These are phyloP conservation scores for Plasmopara muralis DNA, from an alignment of 352 stramenopile genomes.

Conservation along the genomic window DNA sequence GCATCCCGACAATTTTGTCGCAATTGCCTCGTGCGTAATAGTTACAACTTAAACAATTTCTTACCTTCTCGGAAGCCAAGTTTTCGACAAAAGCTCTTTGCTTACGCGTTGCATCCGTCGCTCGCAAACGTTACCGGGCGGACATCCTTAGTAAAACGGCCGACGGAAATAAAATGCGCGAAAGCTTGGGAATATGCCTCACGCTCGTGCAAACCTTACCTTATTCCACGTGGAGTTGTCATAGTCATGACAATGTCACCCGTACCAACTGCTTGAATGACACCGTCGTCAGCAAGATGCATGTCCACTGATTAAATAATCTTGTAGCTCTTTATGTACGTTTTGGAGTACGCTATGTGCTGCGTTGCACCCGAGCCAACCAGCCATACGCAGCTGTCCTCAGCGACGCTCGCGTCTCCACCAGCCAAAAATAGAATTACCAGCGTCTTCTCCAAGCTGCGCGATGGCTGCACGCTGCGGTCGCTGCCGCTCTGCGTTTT, in stretches of 20 bases:
- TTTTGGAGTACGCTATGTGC: constrained; percentile 15
- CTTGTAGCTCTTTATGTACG: constrained; percentile 21
- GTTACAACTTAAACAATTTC: constrained; percentile 10
- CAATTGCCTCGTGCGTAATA: no score
- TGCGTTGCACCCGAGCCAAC: constrained; percentile 25
- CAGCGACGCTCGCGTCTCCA: constrained; percentile 1
- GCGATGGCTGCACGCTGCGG: no score
- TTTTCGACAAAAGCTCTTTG: constrained; percentile 5
- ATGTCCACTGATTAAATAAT: constrained; percentile 10
- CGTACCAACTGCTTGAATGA: constrained; percentile 8
- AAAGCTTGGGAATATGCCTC: constrained; percentile 11
- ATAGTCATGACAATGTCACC: constrained; percentile 21
- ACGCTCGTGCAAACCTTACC: constrained; percentile 9
- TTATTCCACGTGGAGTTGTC: constrained; percentile 11
- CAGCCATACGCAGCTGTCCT: constrained; percentile 14
- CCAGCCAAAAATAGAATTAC: no score
- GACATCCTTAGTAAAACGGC: constrained; percentile 12
- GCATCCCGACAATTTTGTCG: constrained; percentile 9
- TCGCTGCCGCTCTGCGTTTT: no score
- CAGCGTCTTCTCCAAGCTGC: no score
- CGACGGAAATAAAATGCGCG: constrained; percentile 13
- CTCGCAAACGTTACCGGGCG: constrained; percentile 6
- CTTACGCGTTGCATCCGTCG: constrained; percentile 9
- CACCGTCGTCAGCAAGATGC: constrained; percentile 17
- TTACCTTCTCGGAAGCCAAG: constrained; percentile 11